Conservation (phyloP, 495 filamentous ascomycete genomes). For the Massariosphaeria phaeospora region DNA sequence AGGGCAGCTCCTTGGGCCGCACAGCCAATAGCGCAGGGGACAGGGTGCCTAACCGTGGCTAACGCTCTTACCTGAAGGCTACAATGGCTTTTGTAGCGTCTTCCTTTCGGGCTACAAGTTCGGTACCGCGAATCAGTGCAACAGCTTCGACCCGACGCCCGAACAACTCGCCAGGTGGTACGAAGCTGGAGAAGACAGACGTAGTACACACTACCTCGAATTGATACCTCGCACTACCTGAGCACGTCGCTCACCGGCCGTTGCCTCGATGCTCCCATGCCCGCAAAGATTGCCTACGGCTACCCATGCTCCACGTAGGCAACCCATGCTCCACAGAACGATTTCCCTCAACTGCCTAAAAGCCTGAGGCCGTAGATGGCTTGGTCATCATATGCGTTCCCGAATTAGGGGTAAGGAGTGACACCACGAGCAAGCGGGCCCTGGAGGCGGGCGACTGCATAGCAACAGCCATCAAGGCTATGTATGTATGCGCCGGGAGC, state of each 20-base stretch:
- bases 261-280: constrained; percentile 64
- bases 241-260: constrained; percentile 78
- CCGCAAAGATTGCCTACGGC: constrained; percentile 55
- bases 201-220: constrained; percentile 73
- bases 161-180: constrained; percentile 73
- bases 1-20: constrained; percentile 20
- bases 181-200: constrained; percentile 66
- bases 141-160: constrained; percentile 69
- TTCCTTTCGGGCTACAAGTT: constrained; percentile 77
- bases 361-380: constrained; percentile 64
- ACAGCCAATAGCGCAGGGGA: neutral
- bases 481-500: constrained; percentile 69
- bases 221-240: constrained; percentile 72
- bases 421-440: constrained; percentile 56
- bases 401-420: constrained; percentile 73
- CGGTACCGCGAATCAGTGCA: constrained; percentile 68
- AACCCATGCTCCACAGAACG: constrained; percentile 77
- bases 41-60: constrained; percentile 19
- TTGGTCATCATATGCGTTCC: constrained; percentile 74
- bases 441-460: constrained; percentile 71
- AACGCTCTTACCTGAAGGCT: constrained; percentile 67
- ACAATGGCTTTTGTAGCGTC: constrained; percentile 66
- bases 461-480: constrained; percentile 61
- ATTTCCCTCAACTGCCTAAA: constrained; percentile 65
- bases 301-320: constrained; percentile 68